phyloP scores from a whole-genome alignment of 192 early-diverging fungal genomes.

The Entomortierella parvispora region DNA sequence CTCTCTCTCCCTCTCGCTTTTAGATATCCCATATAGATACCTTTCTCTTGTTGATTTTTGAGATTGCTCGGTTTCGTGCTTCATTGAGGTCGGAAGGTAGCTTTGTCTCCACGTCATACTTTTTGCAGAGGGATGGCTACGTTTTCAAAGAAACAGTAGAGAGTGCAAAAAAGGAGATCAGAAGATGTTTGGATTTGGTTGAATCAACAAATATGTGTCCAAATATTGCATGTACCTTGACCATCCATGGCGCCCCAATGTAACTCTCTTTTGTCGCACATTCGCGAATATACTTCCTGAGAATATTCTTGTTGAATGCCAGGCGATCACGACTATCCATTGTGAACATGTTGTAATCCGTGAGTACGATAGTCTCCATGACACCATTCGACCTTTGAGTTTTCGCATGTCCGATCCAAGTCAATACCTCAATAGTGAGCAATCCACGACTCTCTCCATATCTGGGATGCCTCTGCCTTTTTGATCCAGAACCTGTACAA shows the following conservation, averaged over 20 bases:
- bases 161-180: not conserved
- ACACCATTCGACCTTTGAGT: too few relatives aligned
- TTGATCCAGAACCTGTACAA: constrained; percentile 66
- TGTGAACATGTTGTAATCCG: too few relatives aligned
- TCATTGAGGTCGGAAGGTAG: constrained; percentile 56
- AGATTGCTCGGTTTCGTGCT: constrained; percentile 47
- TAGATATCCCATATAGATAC: too few relatives aligned
- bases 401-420: not conserved
- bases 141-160: too few relatives aligned
- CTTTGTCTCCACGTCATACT: constrained; percentile 57
- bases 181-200: not conserved
- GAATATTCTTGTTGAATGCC: constrained; percentile 75
- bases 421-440: constrained; percentile 48
- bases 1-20: too few relatives aligned
- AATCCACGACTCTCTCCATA: constrained; percentile 52
- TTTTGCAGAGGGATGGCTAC: constrained; percentile 53
- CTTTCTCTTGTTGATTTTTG: constrained; percentile 54
- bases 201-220: not conserved
- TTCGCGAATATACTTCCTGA: constrained; percentile 78
- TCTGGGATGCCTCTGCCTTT: constrained; percentile 61
- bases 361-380: too few relatives aligned
- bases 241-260: constrained; percentile 77
- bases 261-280: constrained; percentile 71
- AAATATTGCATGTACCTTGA: constrained; percentile 56
- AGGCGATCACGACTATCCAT: constrained; percentile 64